Conservation (phyloP, 2,329 filamentous ascomycete genomes). For the Fusarium luffae region DNA sequence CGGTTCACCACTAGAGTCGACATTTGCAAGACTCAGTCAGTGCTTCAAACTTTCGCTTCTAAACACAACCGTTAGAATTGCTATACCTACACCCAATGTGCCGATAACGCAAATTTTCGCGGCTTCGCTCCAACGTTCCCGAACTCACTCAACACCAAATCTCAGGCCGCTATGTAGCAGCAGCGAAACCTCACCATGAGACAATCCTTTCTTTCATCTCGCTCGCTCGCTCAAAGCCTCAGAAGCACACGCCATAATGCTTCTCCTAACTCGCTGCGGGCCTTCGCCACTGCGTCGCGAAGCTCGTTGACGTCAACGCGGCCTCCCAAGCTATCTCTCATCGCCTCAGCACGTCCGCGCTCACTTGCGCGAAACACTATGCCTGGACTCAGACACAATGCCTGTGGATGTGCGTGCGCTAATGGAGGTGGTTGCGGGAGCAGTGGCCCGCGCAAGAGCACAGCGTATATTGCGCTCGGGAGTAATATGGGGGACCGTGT, state of each 20-base stretch:
- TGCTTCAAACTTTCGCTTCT: neutral
- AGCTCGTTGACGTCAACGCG: slow-evolving; percentile 21
- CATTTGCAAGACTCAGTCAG: neutral
- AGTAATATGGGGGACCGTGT: slow-evolving; percentile 93
- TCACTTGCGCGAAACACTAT: slow-evolving; percentile 17
- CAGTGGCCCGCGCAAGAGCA: slow-evolving; percentile 51
- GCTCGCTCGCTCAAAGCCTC: slow-evolving; percentile 19
- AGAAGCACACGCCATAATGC: slow-evolving; percentile 16
- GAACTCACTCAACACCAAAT: slow-evolving; percentile 19
- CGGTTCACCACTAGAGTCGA: neutral
- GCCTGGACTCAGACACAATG: slow-evolving; percentile 38
- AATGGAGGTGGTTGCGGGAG: slow-evolving; percentile 45
- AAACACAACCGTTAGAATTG: neutral
- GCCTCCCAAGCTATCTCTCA: slow-evolving; percentile 18
- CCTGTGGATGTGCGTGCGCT: slow-evolving; percentile 52
- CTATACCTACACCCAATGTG: slow-evolving; percentile 36
- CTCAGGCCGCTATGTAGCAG: slow-evolving; percentile 31
- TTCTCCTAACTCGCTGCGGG: slow-evolving; percentile 4
- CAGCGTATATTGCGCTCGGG: slow-evolving; percentile 86
- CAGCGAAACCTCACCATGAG: slow-evolving; percentile 34
- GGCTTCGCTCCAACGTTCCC: slow-evolving; percentile 3
- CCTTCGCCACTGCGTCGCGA: slow-evolving; percentile 26
- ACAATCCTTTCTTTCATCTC: slow-evolving; percentile 24
- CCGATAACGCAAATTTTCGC: slow-evolving; percentile 43
- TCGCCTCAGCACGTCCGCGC: slow-evolving; percentile 28